Conservation (phyloP, 768 basidiomycete genomes). For the Royoungia palumana region DNA sequence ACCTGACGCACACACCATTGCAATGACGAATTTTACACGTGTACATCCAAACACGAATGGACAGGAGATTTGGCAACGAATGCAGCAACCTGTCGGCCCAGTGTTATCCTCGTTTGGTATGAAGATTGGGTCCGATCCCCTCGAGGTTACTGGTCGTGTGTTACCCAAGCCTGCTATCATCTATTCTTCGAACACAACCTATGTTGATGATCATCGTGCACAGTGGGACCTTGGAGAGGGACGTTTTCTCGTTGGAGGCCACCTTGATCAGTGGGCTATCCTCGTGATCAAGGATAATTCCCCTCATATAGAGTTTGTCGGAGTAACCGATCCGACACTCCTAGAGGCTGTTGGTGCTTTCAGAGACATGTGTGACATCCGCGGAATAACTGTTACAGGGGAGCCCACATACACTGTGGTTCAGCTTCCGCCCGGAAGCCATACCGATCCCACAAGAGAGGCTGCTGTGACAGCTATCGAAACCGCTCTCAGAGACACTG, state of each 20-base stretch:
- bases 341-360: constrained; percentile 46
- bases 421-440: constrained; percentile 43
- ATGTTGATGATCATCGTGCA: constrained; percentile 35
- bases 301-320: constrained; percentile 40
- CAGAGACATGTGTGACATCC: constrained; percentile 50
- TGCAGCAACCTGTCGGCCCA: constrained; percentile 27
- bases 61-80: constrained; percentile 35
- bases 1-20: constrained; percentile 36
- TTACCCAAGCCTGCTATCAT: constrained; percentile 37
- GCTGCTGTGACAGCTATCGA: constrained; percentile 44
- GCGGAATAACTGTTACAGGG: constrained; percentile 52
- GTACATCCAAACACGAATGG: constrained; percentile 41
- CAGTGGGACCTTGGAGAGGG: constrained; percentile 44
- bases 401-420: constrained; percentile 39
- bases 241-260: constrained; percentile 55
- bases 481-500: constrained; percentile 29
- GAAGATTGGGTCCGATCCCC: constrained; percentile 39
- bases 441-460: constrained; percentile 46
- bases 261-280: constrained; percentile 59
- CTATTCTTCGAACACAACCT: constrained; percentile 31
- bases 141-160: constrained; percentile 45
- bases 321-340: constrained; percentile 49
- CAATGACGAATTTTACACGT: constrained; percentile 42
- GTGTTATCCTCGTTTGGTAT: constrained; percentile 38
- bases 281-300: constrained; percentile 58